Conservation (phyloP, 179 eudicot species). For the Vitellaria paradoxa region DNA sequence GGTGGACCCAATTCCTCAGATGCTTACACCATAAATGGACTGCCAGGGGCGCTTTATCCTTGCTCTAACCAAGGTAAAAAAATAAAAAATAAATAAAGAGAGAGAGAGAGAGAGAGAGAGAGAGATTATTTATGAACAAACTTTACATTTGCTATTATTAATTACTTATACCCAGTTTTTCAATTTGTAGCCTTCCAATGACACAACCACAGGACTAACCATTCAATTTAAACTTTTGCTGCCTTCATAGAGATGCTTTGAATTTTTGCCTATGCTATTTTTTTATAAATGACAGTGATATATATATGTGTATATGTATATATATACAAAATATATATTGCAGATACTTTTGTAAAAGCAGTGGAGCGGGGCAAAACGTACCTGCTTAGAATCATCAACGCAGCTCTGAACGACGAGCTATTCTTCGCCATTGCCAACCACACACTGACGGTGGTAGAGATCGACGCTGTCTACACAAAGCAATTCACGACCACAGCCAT, state of each 20-base stretch:
- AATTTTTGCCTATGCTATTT: too few relatives aligned
- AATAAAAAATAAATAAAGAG: too few relatives aligned
- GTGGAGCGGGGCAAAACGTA: conserved; percentile 60
- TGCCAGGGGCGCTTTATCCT: conserved; percentile 56
- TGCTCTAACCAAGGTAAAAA: conserved; percentile 44
- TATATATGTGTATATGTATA: not conserved
- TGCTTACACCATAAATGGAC: conserved; percentile 72
- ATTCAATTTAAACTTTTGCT: too few relatives aligned
- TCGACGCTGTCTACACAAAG: conserved; percentile 54
- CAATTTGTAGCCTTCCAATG: too few relatives aligned
- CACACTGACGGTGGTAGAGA: conserved; percentile 59
- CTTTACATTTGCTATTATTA: too few relatives aligned
- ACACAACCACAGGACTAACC: too few relatives aligned
- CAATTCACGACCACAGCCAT: conserved; percentile 47
- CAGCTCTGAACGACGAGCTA: conserved; percentile 63
- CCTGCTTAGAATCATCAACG: conserved; percentile 64
- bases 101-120: too few relatives aligned
- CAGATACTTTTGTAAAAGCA: conserved; percentile 48
- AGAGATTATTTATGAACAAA: too few relatives aligned
- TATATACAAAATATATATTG: not conserved
- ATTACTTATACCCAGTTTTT: too few relatives aligned
- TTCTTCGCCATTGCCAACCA: conserved; percentile 64
- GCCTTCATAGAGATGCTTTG: too few relatives aligned
- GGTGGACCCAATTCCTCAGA: conserved; percentile 59
- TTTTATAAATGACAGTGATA: not conserved